Evolutionary conservation across 345 rosid genomes (phyloP).

Genomic region (Murraya koenigii): DNA sequence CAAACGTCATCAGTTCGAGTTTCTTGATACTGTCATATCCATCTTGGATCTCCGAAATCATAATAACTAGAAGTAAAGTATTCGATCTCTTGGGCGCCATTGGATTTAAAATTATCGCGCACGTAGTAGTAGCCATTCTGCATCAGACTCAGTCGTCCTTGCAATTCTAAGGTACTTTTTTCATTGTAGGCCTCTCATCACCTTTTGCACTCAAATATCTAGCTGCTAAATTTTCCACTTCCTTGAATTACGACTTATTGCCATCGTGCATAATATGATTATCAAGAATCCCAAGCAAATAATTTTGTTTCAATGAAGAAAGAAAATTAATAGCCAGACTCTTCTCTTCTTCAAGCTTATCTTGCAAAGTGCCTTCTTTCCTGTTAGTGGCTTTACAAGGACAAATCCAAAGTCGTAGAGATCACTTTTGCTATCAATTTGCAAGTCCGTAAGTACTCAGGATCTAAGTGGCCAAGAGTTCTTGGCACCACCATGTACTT

Average conservation of each 20-base stretch:
- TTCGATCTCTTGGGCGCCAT: not conserved
- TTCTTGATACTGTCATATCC: too few relatives aligned
- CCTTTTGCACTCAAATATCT: slow-evolving; percentile 24
- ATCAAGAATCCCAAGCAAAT: slow-evolving; percentile 13
- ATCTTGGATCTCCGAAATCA: too few relatives aligned
- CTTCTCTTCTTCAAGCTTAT: slow-evolving; percentile 6
- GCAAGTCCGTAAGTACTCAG: slow-evolving; percentile 24
- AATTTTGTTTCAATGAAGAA: slow-evolving; percentile 6
- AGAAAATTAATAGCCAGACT: slow-evolving; percentile 18
- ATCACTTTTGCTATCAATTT: slow-evolving; percentile 26
- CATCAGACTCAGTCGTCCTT: too few relatives aligned
- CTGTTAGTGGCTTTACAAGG: slow-evolving; percentile 10
- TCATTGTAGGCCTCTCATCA: slow-evolving; percentile 31
- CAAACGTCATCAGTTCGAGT: too few relatives aligned
- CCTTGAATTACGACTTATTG: not conserved
- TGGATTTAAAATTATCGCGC: too few relatives aligned
- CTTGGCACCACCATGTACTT: slow-evolving; percentile 23
- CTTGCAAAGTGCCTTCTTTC: slow-evolving; percentile 9
- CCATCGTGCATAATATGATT: not conserved
- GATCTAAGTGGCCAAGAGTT: slow-evolving; percentile 29
- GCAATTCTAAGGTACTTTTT: too few relatives aligned
- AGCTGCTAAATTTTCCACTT: slow-evolving; percentile 18
- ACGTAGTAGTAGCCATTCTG: too few relatives aligned
- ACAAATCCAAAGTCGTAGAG: slow-evolving; percentile 22
- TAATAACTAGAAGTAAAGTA: too few relatives aligned